A percentile compares a stretch with the other conserved stretches of the same genome.
Evolutionary conservation across 352 stramenopile species (phyloP).

Genomic region (Globisporangium echinulatum): DNA sequence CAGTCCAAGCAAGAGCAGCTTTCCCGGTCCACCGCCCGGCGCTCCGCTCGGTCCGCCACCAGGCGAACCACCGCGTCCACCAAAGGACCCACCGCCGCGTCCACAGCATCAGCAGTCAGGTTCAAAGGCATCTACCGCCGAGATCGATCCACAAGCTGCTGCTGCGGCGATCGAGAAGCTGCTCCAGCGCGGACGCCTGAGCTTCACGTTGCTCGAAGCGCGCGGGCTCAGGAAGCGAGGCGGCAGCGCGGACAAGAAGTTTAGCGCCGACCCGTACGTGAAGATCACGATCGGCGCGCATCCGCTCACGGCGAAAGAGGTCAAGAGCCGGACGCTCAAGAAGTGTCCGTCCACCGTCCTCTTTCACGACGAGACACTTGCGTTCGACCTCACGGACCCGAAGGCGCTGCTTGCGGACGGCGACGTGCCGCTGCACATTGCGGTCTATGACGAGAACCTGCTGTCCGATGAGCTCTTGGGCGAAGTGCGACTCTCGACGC

Average conservation of each 20-base stretch:
- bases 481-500: slow-evolving; percentile 52
- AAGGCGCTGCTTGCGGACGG: slow-evolving; percentile 60
- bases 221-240: slow-evolving; percentile 55
- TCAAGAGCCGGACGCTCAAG: slow-evolving; percentile 81
- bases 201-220: slow-evolving; percentile 66
- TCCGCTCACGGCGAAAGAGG: slow-evolving; percentile 55
- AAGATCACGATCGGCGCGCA: slow-evolving; percentile 73
- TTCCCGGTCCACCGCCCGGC: slow-evolving; percentile 33
- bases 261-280: slow-evolving; percentile 76
- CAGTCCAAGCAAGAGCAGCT: slow-evolving; percentile 5
- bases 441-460: slow-evolving; percentile 86
- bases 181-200: slow-evolving; percentile 60
- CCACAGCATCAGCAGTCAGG: not conserved
- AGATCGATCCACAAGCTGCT: not conserved
- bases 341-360: slow-evolving; percentile 68
- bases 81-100: slow-evolving; percentile 33
- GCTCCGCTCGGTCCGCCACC: slow-evolving; percentile 40
- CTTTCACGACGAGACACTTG: slow-evolving; percentile 83
- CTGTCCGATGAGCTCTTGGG: slow-evolving; percentile 83
- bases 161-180: slow-evolving; percentile 32
- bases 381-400: slow-evolving; percentile 81
- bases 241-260: slow-evolving; percentile 46
- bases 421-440: slow-evolving; percentile 63
- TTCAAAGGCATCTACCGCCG: not conserved
- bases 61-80: slow-evolving; percentile 39